Evolutionary conservation across 176 grass and related monocot species (phyloP), one percentile per base, ranked within the genome.

Genomic region (Tillandsia fasciculata): DNA sequence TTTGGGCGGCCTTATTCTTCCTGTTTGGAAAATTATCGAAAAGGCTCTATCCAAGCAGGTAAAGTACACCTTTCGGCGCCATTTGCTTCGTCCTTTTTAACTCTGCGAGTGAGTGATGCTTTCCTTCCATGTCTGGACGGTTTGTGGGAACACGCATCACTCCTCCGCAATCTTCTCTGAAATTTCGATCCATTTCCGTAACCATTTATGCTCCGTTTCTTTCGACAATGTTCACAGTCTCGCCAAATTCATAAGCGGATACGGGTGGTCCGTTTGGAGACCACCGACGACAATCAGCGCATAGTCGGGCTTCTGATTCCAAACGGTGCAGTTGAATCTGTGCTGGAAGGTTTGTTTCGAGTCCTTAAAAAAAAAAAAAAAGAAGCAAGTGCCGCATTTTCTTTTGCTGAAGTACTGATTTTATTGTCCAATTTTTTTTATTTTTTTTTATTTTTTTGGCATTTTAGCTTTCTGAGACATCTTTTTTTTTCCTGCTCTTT

Each of bases 1-100:
- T 80, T 85, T 99, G 78, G 94, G 94, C 24, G 94, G 94, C 73
- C 89, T 99, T 23, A 99, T 99, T 82, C 82, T 99, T 86, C 94
- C 94, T 70, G 87, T 99, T 50, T 99, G 94, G 94, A 78, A 80
- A 74, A 84, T 77, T 72, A 88, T 93, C 74, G 94, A 99, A 74
- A 99, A 90, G 77, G 86, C 90, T 28, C 82, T 99, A 47, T 73
- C 84, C 75, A 99, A 90, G 47, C 94, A 99, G 85, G 94, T 99
- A 77, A 10, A 53, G n/a, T 72, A 50, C 50, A 50, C 50, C 68
- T 65, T 72, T 4, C n/a, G 63, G 66, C 65, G 42, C 63, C 42
- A 64, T 59, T 54, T 15, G 10, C 49, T 18, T 52, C 59, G 63
- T 10, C 11, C 1, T 71, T 66, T 23, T 9, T 64, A 22, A 23